Base-by-base conservation (phyloP, 1,139 yeast genomes). In the Trichomonascaceae sp. region DNA sequence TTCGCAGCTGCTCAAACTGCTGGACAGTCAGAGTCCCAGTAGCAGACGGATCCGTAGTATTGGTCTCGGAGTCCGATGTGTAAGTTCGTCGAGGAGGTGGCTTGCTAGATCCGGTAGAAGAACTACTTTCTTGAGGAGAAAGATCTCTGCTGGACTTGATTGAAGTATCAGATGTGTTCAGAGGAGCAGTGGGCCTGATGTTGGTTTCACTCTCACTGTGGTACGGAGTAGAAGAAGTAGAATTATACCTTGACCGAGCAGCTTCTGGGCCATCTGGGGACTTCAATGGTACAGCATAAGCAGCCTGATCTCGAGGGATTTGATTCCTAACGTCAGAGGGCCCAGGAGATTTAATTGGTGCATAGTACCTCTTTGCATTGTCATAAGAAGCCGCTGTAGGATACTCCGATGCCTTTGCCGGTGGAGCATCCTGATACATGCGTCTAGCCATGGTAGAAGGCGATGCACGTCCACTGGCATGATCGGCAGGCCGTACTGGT, bases 51-150 rank as follows among this genome's bases (percentile, higher is more conserved):
- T 44, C 45, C 4, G 49, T 32, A 22, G 58, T 48, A 19, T 60
- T 57, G n/a, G 45, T 50, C 36, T 53, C 18, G 38, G 32, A n/a
- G 22, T 41, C 27, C 5, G 43, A 22, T n/a, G 48, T 51, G 49
- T 65, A 64, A 48, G 60, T 63, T 12, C 69, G 56, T 12, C 62
- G 58, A 10, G 69, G 69, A 3, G 67, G 67, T 1, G 68, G 68
- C 43, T 58, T 60, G 19, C 43, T 38, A 8, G 55, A 30, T 49
- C 45, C 19, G 20, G 41, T n/a, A 2, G 55, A 41, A 6, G 52
- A 45, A 4, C 44, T 50, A 15, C 43, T 22, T 15, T 49, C 48
- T 18, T 43, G 45, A 41, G 46, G 18, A 6, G 47, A 53, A 24
- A 12, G 24, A 2, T 38, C 27, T 12, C 24, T 36, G 17, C 13